A percentile compares a stretch with the other conserved stretches of the same genome.
Conservation (phyloP, 306 rosid genomes). For the Cyamopsis tetragonoloba region DNA sequence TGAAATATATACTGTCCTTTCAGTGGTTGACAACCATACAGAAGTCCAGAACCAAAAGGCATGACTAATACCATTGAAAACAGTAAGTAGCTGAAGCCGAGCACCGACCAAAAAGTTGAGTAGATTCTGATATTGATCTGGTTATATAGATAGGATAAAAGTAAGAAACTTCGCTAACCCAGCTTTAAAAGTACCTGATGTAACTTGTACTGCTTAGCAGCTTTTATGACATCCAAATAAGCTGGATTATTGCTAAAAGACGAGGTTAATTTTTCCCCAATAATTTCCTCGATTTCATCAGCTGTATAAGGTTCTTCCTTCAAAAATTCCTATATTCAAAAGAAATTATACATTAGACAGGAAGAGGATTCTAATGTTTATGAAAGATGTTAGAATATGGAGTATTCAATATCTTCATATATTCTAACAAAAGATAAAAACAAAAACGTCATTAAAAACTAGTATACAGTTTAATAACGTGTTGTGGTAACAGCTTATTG, state of each 20-base stretch:
- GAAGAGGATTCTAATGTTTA: not conserved
- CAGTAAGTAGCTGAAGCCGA: not conserved
- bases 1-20: not conserved
- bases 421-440: too few species aligned
- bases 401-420: too few species aligned
- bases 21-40: not conserved
- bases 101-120: not conserved
- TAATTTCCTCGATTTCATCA: constrained; percentile 54
- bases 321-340: constrained; percentile 48
- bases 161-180: not conserved
- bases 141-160: not conserved
- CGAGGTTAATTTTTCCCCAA: constrained; percentile 38
- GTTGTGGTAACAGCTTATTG: not conserved
- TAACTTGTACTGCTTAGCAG: constrained; percentile 60
- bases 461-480: too few species aligned
- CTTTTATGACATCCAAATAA: constrained; percentile 54
- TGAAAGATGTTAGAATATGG: too few species aligned
- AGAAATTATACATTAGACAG: not conserved
- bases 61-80: not conserved
- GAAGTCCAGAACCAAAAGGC: not conserved
- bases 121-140: not conserved
- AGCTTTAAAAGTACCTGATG: constrained; percentile 42
- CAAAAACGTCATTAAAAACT: not conserved
- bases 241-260: constrained; percentile 43
- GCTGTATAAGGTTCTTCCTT: constrained; percentile 73